Percentiles rank a stretch among this genome's conserved stretches.
phyloP scores from a whole-genome alignment of 768 basidiomycete genomes.

The Erythrobasidium yunnanense region DNA sequence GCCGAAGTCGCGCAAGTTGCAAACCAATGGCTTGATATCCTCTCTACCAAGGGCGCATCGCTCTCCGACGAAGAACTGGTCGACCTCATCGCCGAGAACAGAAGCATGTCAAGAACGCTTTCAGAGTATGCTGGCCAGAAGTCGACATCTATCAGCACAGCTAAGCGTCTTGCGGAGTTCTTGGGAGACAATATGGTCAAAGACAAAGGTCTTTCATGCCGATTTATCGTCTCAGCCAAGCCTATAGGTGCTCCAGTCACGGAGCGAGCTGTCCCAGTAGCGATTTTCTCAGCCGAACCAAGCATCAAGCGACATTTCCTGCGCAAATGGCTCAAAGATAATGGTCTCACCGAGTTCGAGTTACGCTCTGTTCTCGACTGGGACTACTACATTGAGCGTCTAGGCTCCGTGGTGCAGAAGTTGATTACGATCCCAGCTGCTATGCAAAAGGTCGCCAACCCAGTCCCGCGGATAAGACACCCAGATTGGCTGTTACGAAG shows the following conservation, averaged over 20 bases:
- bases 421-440: slow-evolving; percentile 98
- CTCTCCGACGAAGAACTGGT: slow-evolving; percentile 84
- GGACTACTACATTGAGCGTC: slow-evolving; percentile 93
- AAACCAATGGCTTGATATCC: slow-evolving; percentile 92
- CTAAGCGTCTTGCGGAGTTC: slow-evolving; percentile 87
- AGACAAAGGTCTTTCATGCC: slow-evolving; percentile 96
- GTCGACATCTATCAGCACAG: slow-evolving; percentile 95
- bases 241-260: slow-evolving; percentile 90
- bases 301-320: slow-evolving; percentile 78
- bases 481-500: slow-evolving; percentile 94
- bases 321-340: slow-evolving; percentile 94
- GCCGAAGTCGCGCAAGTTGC: slow-evolving; percentile 84
- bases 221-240: slow-evolving; percentile 93
- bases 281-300: slow-evolving; percentile 94
- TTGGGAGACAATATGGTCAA: slow-evolving; percentile 98
- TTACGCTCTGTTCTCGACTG: slow-evolving; percentile 90
- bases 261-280: slow-evolving; percentile 88
- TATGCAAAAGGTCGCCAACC: slow-evolving; percentile 92
- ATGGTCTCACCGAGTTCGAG: slow-evolving; percentile 72
- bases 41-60: slow-evolving; percentile 73
- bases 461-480: slow-evolving; percentile 87
- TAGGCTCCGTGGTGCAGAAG: slow-evolving; percentile 97
- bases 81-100: slow-evolving; percentile 94
- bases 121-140: slow-evolving; percentile 94
- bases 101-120: slow-evolving; percentile 93